Evolutionary conservation across 1,139 yeast genomes (phyloP), one percentile per base, ranked within the genome.

Genomic region (Hanseniaspora sp.): DNA sequence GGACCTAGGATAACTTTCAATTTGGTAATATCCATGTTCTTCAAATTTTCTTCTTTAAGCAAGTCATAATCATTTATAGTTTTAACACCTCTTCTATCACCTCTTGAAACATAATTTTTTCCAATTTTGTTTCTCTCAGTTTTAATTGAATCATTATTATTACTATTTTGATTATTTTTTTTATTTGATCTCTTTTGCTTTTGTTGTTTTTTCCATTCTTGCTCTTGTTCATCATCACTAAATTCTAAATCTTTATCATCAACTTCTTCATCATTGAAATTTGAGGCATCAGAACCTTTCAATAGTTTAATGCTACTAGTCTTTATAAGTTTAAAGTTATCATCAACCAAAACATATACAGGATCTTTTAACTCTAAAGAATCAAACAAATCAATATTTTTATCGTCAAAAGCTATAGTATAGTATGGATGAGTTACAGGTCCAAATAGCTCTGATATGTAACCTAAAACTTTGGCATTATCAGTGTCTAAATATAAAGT

Each of bases 251-350:
- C 97, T 42, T 85, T 95, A 61, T 80, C 86, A 0, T 96, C 90
- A 29, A 90, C 69, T 63, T 92, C 99, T 70, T 92, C 98, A 67
- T 92, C 98, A 65, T 87, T 86, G 65, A 87, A 82, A 61, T 92
- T 92, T 63, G 95, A 84, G 0, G 98, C 98, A 70, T 92, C 99
- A 1, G 92, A 83, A 13, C 97, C 98, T 63, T 83, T 88, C 28
- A 80, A 59, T 30, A 51, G 13, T 13, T 51, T 51, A 13, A 51
- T 51, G 11, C 29, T 28, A 23, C 48, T 44, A 2, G 54, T 51
- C n/a, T 51, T 51, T 23, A 51, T 51, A 13, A 51, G 9, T 35
- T 51, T 51, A 17, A 51, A 51, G 8, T 51, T 51, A 8, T 51
- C 54, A 30, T 51, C 54, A 12, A 51, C 44, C 18, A 51, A 31